A percentile compares a stretch with the other conserved stretches of the same genome.
phyloP scores from a whole-genome alignment of 306 rosid genomes.

The Vigna unguiculata region DNA sequence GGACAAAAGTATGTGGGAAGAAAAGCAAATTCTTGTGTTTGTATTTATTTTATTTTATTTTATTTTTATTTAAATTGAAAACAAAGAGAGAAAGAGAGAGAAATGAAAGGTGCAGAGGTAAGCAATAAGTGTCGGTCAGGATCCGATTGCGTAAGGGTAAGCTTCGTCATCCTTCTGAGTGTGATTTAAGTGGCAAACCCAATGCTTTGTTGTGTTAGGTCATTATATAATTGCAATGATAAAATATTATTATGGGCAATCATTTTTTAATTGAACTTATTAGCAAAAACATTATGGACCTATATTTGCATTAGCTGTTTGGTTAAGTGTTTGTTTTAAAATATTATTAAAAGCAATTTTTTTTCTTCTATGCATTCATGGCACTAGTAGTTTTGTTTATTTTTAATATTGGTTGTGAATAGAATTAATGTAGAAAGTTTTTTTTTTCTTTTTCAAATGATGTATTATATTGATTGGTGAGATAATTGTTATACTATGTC shows the following conservation, averaged over 20 bases:
- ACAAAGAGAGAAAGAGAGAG: neutral
- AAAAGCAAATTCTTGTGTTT: neutral
- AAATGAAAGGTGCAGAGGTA: neutral
- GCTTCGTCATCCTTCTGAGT: slow-evolving; percentile 20
- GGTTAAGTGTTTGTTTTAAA: no score
- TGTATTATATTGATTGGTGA: no score
- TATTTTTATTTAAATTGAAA: neutral
- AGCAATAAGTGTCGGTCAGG: neutral
- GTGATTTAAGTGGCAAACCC: slow-evolving; percentile 16
- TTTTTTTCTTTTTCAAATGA: no score
- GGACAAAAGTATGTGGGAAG: slow-evolving; percentile 26
- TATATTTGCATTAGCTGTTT: no score
- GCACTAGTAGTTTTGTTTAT: no score
- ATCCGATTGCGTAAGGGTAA: neutral
- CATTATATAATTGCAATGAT: neutral
- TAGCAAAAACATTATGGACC: neutral
- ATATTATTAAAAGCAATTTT: no score
- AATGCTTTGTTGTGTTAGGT: neutral
- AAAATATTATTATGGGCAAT: neutral
- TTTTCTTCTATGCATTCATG: no score
- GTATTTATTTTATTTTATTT: neutral
- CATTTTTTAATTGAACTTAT: neutral
- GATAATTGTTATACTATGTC: no score
- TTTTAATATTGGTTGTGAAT: no score
- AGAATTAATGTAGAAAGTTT: no score